phyloP scores from a whole-genome alignment of 2,329 filamentous ascomycete species.

The Fusarium nanum region DNA sequence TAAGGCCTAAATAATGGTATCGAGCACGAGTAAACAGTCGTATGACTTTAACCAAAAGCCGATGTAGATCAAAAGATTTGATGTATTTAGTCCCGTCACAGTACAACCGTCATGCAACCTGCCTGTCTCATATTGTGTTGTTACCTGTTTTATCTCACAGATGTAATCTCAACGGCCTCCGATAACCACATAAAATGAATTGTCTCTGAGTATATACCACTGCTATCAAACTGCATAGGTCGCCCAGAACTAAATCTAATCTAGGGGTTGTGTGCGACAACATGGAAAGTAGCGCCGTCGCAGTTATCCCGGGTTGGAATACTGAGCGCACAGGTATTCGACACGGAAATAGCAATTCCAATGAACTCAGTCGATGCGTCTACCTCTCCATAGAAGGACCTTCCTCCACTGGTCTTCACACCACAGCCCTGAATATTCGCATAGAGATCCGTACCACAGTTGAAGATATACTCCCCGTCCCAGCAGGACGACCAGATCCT shows the following conservation, averaged over 20 bases:
- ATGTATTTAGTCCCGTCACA: no score
- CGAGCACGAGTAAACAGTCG: fast-evolving
- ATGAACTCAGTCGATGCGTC: not conserved
- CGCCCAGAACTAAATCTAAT: not conserved
- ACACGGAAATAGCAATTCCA: not conserved
- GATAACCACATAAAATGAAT: not conserved
- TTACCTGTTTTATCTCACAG: no score
- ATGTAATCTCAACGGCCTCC: no score
- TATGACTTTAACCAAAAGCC: no score
- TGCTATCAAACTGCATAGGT: not conserved
- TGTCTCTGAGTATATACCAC: not conserved
- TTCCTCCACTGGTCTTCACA: not conserved
- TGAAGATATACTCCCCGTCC: not conserved
- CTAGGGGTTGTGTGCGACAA: not conserved
- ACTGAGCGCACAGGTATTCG: not conserved
- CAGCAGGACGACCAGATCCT: not conserved
- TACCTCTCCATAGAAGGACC: not conserved
- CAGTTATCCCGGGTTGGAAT: not conserved
- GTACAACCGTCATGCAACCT: not conserved
- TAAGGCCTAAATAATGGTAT: not conserved
- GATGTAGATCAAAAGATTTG: no score
- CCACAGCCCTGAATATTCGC: not conserved
- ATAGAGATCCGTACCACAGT: not conserved
- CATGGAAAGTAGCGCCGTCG: not conserved
- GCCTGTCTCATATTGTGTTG: not conserved